Evolutionary conservation across 2,329 filamentous ascomycete genomes (phyloP).

Genomic region (Colletotrichum sidae): DNA sequence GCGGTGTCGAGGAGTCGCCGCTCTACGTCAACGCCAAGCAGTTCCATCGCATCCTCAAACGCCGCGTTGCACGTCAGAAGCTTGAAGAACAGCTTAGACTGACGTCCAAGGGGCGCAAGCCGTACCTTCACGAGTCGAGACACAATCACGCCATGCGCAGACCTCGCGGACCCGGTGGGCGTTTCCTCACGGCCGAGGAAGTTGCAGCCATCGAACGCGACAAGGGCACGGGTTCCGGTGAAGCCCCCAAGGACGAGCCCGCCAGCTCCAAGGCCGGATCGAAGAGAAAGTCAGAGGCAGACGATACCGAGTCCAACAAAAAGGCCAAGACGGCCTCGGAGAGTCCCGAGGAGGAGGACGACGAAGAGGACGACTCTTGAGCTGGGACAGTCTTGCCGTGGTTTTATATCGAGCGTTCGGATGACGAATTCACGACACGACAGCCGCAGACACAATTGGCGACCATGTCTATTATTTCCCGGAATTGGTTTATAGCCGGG

Average conservation of each 20-base stretch:
- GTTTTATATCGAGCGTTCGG: constrained; percentile 43
- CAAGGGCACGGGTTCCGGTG: constrained; percentile 52
- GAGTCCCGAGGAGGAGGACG: constrained; percentile 53
- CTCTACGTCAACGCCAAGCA: constrained; percentile 99
- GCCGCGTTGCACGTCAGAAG: constrained; percentile 90
- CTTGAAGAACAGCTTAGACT: constrained; percentile 92
- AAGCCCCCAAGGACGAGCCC: constrained; percentile 40
- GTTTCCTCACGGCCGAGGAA: constrained; percentile 96
- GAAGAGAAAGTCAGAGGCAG: constrained; percentile 71
- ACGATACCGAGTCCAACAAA: constrained; percentile 63
- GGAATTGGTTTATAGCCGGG: constrained; percentile 30
- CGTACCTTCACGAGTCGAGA: constrained; percentile 95
- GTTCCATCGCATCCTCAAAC: constrained; percentile 96
- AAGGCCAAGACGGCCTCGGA: constrained; percentile 65
- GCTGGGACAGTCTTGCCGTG: constrained; percentile 39
- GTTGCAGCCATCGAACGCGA: constrained; percentile 87
- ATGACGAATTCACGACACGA: constrained; percentile 52
- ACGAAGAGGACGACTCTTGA: constrained; percentile 52
- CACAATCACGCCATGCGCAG: constrained; percentile 99
- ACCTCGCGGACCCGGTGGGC: constrained; percentile 91
- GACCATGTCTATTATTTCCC: constrained; percentile 29
- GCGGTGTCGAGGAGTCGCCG: constrained; percentile 86
- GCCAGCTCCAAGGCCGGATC: constrained; percentile 54
- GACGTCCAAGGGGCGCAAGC: constrained; percentile 95
- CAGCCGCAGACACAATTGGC: constrained; percentile 22